A percentile compares a stretch with the other conserved stretches of the same genome.
phyloP scores from a whole-genome alignment of 73 alveolate genomes.

The Durusdinium trenchii region DNA sequence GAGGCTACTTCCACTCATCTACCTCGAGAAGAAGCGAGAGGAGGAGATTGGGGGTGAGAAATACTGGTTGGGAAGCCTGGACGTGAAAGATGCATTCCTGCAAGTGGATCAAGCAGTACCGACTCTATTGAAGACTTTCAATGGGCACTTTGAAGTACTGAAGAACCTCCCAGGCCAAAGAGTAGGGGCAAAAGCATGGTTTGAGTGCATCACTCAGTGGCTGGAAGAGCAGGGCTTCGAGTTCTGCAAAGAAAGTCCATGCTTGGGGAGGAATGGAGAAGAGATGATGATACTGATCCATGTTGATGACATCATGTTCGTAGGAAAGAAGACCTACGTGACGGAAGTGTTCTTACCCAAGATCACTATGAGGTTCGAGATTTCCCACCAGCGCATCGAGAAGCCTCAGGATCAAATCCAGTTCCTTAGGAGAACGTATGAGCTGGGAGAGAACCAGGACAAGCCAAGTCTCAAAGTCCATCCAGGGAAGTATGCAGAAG shows the following conservation, averaged over 20 bases:
- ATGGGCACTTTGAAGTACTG: background rate
- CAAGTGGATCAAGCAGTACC: background rate
- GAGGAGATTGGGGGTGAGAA: background rate
- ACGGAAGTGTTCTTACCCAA: background rate
- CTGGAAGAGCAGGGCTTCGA: background rate
- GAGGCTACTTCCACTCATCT: background rate
- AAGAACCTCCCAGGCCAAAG: background rate
- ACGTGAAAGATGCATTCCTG: background rate
- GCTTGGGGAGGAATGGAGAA: background rate
- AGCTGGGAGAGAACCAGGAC: no score
- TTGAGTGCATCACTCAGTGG: background rate
- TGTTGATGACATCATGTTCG: background rate
- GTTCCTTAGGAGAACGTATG: background rate
- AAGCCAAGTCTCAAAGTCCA: no score
- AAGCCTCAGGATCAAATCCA: background rate
- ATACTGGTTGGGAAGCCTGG: background rate
- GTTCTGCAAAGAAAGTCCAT: background rate
- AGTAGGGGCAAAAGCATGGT: background rate
- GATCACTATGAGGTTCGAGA: background rate
- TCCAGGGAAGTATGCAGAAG: no score
- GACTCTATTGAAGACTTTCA: background rate
- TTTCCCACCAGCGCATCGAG: background rate
- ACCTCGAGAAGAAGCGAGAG: background rate
- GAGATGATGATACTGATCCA: background rate
- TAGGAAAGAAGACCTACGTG: background rate